Conservation (phyloP, 768 basidiomycete species). For the Podaxis sp. region DNA sequence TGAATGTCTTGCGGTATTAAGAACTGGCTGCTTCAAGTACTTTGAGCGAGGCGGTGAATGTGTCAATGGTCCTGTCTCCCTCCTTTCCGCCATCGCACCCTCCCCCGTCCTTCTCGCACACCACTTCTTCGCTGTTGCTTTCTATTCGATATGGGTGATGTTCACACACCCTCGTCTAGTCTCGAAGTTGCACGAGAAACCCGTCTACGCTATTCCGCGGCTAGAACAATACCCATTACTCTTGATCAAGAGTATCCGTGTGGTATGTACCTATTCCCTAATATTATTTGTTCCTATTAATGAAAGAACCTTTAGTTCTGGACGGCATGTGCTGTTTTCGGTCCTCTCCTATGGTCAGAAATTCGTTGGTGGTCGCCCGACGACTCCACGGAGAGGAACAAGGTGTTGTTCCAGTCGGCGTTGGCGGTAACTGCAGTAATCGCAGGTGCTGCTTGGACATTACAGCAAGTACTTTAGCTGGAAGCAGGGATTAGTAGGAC, state of each 20-base stretch:
- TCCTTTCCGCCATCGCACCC: slow-evolving; percentile 83
- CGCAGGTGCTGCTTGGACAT: slow-evolving; percentile 3
- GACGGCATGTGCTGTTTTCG: slow-evolving; percentile 87
- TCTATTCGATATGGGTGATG: slow-evolving; percentile 91
- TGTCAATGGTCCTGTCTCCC: slow-evolving; percentile 82
- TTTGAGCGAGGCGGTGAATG: slow-evolving; percentile 93
- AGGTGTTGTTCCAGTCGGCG: not conserved
- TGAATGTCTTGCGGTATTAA: slow-evolving; percentile 59
- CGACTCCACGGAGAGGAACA: slow-evolving; percentile 20
- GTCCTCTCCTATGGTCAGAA: slow-evolving; percentile 88
- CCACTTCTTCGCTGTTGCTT: slow-evolving; percentile 95
- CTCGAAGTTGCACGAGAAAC: slow-evolving; percentile 32
- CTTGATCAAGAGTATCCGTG: slow-evolving; percentile 56
- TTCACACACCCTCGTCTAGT: slow-evolving; percentile 56
- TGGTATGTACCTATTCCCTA: slow-evolving; percentile 53
- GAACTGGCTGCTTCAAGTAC: slow-evolving; percentile 94
- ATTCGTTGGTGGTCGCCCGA: slow-evolving; percentile 66
- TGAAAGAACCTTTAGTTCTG: slow-evolving; percentile 62
- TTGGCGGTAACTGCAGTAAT: not conserved
- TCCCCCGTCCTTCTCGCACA: slow-evolving; percentile 78
- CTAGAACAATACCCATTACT: slow-evolving; percentile 71
- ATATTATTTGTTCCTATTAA: not conserved
- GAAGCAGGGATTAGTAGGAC: not conserved
- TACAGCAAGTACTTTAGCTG: not conserved
- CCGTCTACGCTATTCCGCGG: slow-evolving; percentile 39